These are phyloP conservation scores for Pythium graminicola DNA, from an alignment of 352 stramenopile species.

Conservation along the genomic window DNA sequence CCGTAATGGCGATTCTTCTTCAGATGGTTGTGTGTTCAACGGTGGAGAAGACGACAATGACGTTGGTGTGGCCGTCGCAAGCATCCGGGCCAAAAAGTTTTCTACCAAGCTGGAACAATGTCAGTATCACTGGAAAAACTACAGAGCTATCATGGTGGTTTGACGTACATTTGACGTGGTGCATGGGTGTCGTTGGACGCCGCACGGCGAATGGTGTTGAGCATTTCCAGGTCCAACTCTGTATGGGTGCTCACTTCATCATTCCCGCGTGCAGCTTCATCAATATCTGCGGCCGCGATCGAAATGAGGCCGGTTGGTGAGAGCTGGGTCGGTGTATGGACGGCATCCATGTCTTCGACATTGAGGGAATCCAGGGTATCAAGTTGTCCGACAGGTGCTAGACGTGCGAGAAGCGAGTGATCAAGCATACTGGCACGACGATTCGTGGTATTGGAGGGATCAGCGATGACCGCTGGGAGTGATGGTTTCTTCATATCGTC, in stretches of 20 bases:
- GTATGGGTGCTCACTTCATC: slow-evolving; percentile 26
- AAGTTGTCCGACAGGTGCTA: slow-evolving; percentile 18
- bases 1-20: slow-evolving; percentile 34
- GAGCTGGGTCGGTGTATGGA: slow-evolving; percentile 46
- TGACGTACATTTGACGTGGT: slow-evolving; percentile 16
- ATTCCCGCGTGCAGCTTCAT: slow-evolving; percentile 43
- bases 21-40: slow-evolving; percentile 21
- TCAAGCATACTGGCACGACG: slow-evolving; percentile 11
- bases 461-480: slow-evolving; percentile 22
- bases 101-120: slow-evolving; percentile 13
- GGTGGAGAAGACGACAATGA: slow-evolving; percentile 25
- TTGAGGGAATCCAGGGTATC: slow-evolving; percentile 31
- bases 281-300: slow-evolving; percentile 76
- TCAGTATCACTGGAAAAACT: neutral
- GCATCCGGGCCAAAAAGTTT: slow-evolving; percentile 26
- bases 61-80: slow-evolving; percentile 2
- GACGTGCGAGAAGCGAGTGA: slow-evolving; percentile 26
- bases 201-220: slow-evolving; percentile 41
- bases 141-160: neutral
- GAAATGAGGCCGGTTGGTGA: slow-evolving; percentile 75
- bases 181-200: neutral
- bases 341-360: slow-evolving; percentile 43
- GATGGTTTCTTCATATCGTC: slow-evolving; percentile 46
- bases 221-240: slow-evolving; percentile 60
- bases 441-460: neutral